Evolutionary conservation across 257 asterid genomes (phyloP).

Genomic region (Lycium barbarum): DNA sequence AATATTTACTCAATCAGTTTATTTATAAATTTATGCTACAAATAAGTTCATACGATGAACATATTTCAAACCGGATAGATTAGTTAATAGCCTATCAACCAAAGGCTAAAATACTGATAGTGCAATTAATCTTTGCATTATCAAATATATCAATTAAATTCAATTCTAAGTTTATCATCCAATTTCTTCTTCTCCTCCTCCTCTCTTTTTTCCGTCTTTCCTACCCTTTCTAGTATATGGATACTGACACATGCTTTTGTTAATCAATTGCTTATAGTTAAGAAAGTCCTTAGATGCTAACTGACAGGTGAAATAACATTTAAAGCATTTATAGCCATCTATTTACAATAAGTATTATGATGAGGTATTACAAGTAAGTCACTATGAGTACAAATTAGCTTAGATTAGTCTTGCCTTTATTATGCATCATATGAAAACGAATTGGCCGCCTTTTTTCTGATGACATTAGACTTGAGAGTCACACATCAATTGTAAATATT

Average conservation of each 20-base stretch:
- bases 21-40: neutral
- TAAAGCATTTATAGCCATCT: neutral
- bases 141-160: too few relatives aligned
- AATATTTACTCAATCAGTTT: neutral
- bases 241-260: neutral
- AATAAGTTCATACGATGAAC: neutral
- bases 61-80: neutral
- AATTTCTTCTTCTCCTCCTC: neutral
- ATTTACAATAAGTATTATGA: neutral
- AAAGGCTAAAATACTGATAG: neutral
- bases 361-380: neutral
- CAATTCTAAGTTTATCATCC: neutral
- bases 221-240: neutral
- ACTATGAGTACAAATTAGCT: neutral
- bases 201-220: neutral
- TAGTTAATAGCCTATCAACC: neutral
- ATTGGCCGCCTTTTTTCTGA: constrained; percentile 1
- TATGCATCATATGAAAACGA: constrained; percentile 21
- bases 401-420: neutral
- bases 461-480: neutral
- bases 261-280: neutral
- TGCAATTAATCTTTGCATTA: neutral
- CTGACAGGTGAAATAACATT: constrained; percentile 26
- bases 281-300: neutral
- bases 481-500: neutral